Evolutionary conservation across 1,284 basidiomycete species (phyloP), one percentile per base, ranked within the genome.

Genomic region (Dichomitus squalens): DNA sequence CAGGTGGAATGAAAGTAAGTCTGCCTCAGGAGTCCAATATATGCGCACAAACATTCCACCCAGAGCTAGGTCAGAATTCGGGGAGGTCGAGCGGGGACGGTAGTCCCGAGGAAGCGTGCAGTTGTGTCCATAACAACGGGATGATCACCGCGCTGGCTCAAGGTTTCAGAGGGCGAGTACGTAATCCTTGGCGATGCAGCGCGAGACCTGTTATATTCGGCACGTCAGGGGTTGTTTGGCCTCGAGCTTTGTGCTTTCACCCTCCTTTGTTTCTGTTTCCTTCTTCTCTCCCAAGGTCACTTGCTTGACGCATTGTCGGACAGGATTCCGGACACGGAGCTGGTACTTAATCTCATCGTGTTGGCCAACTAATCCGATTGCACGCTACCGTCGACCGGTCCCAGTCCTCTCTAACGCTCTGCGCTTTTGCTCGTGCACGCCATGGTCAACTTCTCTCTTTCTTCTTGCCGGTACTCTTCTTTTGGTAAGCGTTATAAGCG

Each of bases 241-340:
- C n/a, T 39, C 52, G 53, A 63, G 60, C 62, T 58, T 60, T 59
- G 56, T 57, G 61, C 60, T 60, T 57, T 29, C 49, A 43, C 56
- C 63, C 54, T 52, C 55, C 52, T 57, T 58, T 52, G 31, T 54
- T 50, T 40, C 48, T 50, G 57, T 58, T 56, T 56, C 52, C 58
- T 55, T 55, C 49, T 44, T 52, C 56, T 55, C 52, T 51, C 56
- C 48, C 58, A 59, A 64, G 54, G 61, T 64, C 65, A 58, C 63
- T 63, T 61, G 62, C 59, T 62, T 64, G 58, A 62, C 60, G 62
- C 66, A 64, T 63, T 64, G 64, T 68, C 68, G 69, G 69, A 71
- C 69, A 68, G 69, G 70, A 67, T 59, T 70, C 70, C 69, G 67
- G 66, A 66, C 66, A 63, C 69, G 68, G 67, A 72, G 69, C 69